Conservation (phyloP, 108 stramenopile species). For the Skeletonema grethae region DNA sequence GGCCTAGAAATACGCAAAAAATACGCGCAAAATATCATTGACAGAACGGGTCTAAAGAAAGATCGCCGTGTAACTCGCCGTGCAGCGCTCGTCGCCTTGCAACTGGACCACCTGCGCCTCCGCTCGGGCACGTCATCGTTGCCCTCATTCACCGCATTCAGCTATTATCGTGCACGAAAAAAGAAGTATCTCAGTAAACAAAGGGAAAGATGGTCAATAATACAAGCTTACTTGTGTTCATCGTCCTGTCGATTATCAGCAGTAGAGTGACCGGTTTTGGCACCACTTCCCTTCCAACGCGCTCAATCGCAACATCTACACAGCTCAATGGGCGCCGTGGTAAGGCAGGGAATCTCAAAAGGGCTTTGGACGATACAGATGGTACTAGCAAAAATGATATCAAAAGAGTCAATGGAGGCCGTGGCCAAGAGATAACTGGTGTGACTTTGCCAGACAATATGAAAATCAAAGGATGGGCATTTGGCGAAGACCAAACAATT, state of each 20-base stretch:
- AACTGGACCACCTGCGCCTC: too few species aligned
- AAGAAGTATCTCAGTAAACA: too few species aligned
- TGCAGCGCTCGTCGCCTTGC: too few species aligned
- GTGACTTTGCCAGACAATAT: conserved; percentile 71
- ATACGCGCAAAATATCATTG: too few species aligned
- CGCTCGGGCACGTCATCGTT: too few species aligned
- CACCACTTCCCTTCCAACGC: not conserved
- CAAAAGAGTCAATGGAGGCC: conserved; percentile 56
- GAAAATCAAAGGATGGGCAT: conserved; percentile 81
- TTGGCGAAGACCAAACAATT: conserved; percentile 68
- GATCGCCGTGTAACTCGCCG: too few species aligned
- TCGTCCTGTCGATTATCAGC: not conserved
- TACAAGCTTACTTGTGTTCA: not conserved
- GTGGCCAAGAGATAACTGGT: conserved; percentile 87
- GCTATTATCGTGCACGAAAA: too few species aligned
- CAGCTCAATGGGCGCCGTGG: conserved; percentile 58
- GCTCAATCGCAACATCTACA: conserved; percentile 16
- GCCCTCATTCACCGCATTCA: too few species aligned
- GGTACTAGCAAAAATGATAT: conserved; percentile 7
- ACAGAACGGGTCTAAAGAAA: too few species aligned
- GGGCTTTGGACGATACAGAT: conserved; percentile 19
- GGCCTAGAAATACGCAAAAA: too few species aligned
- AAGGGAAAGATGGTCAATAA: not conserved
- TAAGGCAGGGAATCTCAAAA: conserved; percentile 52
- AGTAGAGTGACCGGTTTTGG: not conserved